A percentile compares a stretch with the other conserved stretches of the same genome.
Conservation (phyloP, 2,329 filamentous ascomycete genomes). For the Cladosporium sp. region DNA sequence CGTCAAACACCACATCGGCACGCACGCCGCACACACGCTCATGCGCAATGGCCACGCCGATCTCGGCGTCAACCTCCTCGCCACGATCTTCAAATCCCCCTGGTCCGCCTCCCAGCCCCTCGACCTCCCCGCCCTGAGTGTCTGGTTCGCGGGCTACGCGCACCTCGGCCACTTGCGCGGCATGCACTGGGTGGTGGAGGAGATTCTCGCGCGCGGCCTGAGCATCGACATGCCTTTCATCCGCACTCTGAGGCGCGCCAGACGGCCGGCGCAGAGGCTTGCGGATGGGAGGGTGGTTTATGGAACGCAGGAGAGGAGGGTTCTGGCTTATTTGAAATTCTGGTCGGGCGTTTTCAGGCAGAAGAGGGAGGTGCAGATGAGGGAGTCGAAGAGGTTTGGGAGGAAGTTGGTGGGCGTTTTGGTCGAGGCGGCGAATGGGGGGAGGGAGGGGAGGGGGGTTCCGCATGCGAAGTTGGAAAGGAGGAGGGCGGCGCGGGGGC, state of each 20-base stretch:
- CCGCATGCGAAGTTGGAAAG: no score
- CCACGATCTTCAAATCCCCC: conserved; percentile 23
- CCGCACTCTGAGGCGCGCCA: conserved; percentile 11
- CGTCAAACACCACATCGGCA: conserved; percentile 25
- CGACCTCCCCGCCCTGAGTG: conserved; percentile 29
- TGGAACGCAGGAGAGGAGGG: neutral
- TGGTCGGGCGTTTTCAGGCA: conserved; percentile 8
- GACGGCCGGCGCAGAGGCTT: neutral
- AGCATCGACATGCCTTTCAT: conserved; percentile 27
- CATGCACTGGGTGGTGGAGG: conserved; percentile 26
- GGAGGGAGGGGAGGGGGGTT: neutral
- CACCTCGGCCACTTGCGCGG: conserved; percentile 19
- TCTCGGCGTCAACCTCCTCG: conserved; percentile 28
- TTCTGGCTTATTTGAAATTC: neutral
- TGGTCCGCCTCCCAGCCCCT: conserved; percentile 21
- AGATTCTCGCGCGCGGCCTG: conserved; percentile 26
- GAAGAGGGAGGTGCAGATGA: conserved; percentile 15
- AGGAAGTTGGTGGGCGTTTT: conserved; percentile 16
- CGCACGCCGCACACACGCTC: conserved; percentile 28
- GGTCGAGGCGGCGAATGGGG: neutral
- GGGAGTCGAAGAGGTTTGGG: conserved; percentile 16
- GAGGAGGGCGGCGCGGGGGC: no score
- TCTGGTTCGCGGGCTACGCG: conserved; percentile 29
- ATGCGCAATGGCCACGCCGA: conserved; percentile 22
- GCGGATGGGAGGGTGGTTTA: neutral